Base-by-base conservation (phyloP, 345 rosid species). In the Boechera stricta region DNA sequence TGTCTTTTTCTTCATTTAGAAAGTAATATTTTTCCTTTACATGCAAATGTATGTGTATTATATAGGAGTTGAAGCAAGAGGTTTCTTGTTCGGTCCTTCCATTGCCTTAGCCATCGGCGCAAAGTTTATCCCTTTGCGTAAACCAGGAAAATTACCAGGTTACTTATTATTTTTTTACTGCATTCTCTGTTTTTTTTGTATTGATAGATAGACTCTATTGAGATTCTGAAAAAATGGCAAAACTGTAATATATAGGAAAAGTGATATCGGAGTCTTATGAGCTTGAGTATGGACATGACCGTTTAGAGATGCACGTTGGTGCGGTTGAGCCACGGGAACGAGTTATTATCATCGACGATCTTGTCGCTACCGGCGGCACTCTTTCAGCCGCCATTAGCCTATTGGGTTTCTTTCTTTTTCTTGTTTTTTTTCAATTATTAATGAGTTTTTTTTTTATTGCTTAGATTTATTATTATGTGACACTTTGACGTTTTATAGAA, bases 311-410 rank as follows among this genome's bases (percentile, higher is more conserved):
- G 92, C 96, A 93, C 45, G 84, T 88, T 5, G 97, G 85, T 21
- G 96, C 97, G 15, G 92, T 93, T 26, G 59, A 86, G 75, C 69
- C 89, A 0, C 84, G 86, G 26, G 96, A 93, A 77, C 92, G 88
- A 2, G 92, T 84, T 11, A 71, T 91, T 36, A 82, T 93, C 44
- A 85, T 93, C 5, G 96, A 93, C 65, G 97, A 93, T 84, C 79
- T 93, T 53, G 92, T 93, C 4, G 98, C 98, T 56, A 93, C 98
- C 0, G 97, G 98, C 0, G 97, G 98, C 41, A 91, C 97, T 10
- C 81, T 93, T 26, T 88, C 89, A 0, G 98, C 98, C 24, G 98
- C 92, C 29, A 87, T 93, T 74, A 85, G 81, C 59, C 91, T 93
- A 24, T 38, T 89, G 71, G 98, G 98, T 93, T 80, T 51, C n/a